Evolutionary conservation across 768 basidiomycete genomes (phyloP).

Genomic region (Amanita pallidorosea): DNA sequence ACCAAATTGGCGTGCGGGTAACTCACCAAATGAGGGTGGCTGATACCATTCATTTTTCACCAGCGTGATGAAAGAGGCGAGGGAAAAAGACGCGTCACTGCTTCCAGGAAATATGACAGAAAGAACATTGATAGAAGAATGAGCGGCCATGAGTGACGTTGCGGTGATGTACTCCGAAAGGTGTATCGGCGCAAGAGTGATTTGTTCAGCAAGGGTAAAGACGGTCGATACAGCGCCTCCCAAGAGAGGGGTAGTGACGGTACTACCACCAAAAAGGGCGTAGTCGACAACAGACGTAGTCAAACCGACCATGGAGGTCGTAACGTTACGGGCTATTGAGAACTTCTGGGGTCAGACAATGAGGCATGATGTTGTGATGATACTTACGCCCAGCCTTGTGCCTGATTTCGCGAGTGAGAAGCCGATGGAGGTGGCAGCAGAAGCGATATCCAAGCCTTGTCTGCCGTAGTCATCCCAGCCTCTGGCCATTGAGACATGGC

Average conservation of each 20-base stretch:
- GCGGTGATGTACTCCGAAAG: constrained; percentile 70
- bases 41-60: constrained; percentile 72
- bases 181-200: constrained; percentile 66
- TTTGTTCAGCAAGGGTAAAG: constrained; percentile 55
- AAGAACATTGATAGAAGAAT: constrained; percentile 66
- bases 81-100: constrained; percentile 72
- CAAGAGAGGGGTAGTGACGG: constrained; percentile 47
- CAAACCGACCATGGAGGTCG: constrained; percentile 44
- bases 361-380: too few relatives aligned
- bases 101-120: constrained; percentile 64
- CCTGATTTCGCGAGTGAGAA: constrained; percentile 59
- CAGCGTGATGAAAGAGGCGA: constrained; percentile 69
- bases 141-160: constrained; percentile 62
- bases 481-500: constrained; percentile 19
- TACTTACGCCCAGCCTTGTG: constrained; percentile 59
- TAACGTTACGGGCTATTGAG: constrained; percentile 51
- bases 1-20: constrained; percentile 52
- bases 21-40: constrained; percentile 35
- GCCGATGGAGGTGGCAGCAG: constrained; percentile 47
- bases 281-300: constrained; percentile 54
- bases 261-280: constrained; percentile 51
- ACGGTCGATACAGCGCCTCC: constrained; percentile 49
- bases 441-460: constrained; percentile 58
- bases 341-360: constrained; percentile 32
- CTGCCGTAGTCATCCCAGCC: constrained; percentile 43